Evolutionary conservation across 768 basidiomycete genomes (phyloP), one percentile per base, ranked within the genome.

Genomic region (Russula abietina): DNA sequence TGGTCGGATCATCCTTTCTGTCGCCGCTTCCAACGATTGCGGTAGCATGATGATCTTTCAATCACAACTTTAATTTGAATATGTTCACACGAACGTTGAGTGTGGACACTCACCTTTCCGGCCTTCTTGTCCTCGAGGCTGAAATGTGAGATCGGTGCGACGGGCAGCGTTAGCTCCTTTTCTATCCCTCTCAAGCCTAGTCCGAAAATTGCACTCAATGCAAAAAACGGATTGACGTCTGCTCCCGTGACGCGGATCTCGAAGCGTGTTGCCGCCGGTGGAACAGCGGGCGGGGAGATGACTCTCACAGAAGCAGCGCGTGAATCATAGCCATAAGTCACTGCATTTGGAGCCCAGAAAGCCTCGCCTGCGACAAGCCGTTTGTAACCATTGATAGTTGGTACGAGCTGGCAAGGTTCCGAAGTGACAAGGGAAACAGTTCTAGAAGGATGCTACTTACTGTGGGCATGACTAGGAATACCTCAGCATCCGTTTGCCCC

Each of bases 381-480:
- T 72, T 98, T 99, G 78, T 99, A 99, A 9, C 96, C 94, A 70
- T 96, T 96, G 75, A 97, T 88, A 0, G 91, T 96, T 1, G 92
- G 93, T 17, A 91, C 89, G 28, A 91, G 73, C 89, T 91, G 55
- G 36, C 36, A 41, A 48, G 30, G 26, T 28, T 14, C 19, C 43
- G 39, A 30, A 32, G 22, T 55, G 14, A 32, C 36, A 28, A 43
- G 16, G 30, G 26, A 38, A 49, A 43, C 22, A 12, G 24, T 51
- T 19, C 22, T 26, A 8, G 8, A 38, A 28, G n/a, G 12, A 17
- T 14, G 26, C 12, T 10, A 26, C 61, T 54, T 17, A 73, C 57
- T n/a, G 33, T 50, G 19, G 68, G 68, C 52, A 67, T 57, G 43
- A 67, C 67, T 67, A 32, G n/a, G 17, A 51, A 65, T 39, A 9